These are phyloP conservation scores for California macrophylla DNA, from an alignment of 441 rosid species.

Conservation along the genomic window DNA sequence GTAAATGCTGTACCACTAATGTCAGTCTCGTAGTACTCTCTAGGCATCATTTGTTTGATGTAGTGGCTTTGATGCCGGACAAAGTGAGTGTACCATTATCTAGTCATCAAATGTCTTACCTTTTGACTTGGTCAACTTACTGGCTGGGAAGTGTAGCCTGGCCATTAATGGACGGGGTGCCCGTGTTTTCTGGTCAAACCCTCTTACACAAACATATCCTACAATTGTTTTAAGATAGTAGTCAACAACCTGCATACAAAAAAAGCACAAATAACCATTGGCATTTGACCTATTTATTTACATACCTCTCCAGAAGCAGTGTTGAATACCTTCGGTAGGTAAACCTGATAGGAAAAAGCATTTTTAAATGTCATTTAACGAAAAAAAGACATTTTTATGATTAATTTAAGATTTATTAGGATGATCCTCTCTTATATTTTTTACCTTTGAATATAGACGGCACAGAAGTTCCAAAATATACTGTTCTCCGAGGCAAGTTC, in stretches of 20 bases:
- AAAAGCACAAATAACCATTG: neutral
- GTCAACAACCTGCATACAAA: neutral
- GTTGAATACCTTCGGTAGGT: constrained; percentile 64
- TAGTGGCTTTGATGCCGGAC: constrained; percentile 13
- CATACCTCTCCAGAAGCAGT: constrained; percentile 93
- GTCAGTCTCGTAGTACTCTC: neutral
- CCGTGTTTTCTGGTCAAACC: constrained; percentile 60
- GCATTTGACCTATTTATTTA: neutral
- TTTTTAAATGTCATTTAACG: neutral
- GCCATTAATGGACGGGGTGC: constrained; percentile 81
- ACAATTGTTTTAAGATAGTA: constrained; percentile 20
- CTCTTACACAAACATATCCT: constrained; percentile 95
- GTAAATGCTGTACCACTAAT: constrained; percentile 24
- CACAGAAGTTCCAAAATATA: constrained; percentile 88
- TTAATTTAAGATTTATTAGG: neutral
- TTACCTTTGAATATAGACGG: constrained; percentile 85
- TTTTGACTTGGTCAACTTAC: constrained; percentile 41
- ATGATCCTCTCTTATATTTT: constrained; percentile 4
- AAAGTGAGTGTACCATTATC: constrained; percentile 6
- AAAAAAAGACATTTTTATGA: constrained; percentile 10
- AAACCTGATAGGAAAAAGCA: constrained; percentile 44
- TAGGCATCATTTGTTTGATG: constrained; percentile 18
- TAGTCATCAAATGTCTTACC: constrained; percentile 20
- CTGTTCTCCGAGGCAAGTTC: constrained; percentile 70
- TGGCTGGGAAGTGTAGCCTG: constrained; percentile 70